These are phyloP conservation scores for Hanseniaspora vineae DNA, from an alignment of 805 yeast species.

Conservation along the genomic window DNA sequence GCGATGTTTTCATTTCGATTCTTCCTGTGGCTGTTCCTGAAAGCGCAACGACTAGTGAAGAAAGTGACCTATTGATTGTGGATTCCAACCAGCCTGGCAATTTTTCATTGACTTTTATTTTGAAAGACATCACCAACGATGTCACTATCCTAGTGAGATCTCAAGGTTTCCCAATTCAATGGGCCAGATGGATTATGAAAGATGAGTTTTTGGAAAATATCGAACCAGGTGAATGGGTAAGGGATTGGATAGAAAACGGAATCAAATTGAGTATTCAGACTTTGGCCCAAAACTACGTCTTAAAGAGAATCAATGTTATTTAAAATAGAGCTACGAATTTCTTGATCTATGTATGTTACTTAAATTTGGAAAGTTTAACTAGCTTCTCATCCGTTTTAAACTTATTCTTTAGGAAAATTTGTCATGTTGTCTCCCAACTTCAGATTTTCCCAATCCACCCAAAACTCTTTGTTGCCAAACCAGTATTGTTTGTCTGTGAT, in stretches of 20 bases:
- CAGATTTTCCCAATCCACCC: constrained; percentile 26
- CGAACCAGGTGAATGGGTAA: constrained; percentile 75
- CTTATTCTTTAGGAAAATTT: constrained; percentile 5
- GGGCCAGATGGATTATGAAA: constrained; percentile 78
- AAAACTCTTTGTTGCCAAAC: constrained; percentile 14
- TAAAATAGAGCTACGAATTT: not conserved
- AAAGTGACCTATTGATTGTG: constrained; percentile 22
- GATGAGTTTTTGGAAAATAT: constrained; percentile 25
- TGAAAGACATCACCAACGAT: constrained; percentile 69
- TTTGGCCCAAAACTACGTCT: constrained; percentile 80
- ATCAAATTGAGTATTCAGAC: constrained; percentile 71
- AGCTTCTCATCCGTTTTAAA: no score
- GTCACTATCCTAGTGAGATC: constrained; percentile 65
- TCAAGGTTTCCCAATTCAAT: constrained; percentile 78
- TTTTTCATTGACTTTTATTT: constrained; percentile 62
- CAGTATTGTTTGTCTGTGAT: constrained; percentile 13
- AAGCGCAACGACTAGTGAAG: constrained; percentile 10
- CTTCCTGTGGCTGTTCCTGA: constrained; percentile 38
- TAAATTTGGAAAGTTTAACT: constrained; percentile 2
- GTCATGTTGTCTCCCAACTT: constrained; percentile 15
- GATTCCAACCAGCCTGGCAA: constrained; percentile 32
- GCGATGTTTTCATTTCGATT: constrained; percentile 60
- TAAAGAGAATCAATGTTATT: constrained; percentile 56
- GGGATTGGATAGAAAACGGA: constrained; percentile 70
- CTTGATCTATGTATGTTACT: not conserved